Percentiles rank a stretch among this genome's conserved stretches.
Conservation (phyloP, 352 stramenopile genomes). For the Pythium myriotylum region DNA sequence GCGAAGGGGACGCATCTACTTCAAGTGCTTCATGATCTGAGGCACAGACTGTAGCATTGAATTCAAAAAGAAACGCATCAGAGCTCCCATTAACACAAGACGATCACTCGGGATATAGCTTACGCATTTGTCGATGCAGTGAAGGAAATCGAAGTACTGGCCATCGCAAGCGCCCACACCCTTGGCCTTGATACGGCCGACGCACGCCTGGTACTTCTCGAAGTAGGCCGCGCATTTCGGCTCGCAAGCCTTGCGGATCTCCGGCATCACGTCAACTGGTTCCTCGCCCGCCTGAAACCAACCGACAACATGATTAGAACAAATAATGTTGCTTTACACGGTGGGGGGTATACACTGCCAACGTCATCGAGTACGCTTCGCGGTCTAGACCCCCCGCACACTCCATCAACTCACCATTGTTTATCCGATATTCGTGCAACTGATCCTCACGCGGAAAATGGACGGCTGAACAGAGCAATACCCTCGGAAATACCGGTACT, state of each 20-base stretch:
- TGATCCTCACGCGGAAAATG: constrained; percentile 41
- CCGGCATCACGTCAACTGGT: constrained; percentile 92
- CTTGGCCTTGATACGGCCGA: constrained; percentile 90
- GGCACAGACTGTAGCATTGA: constrained; percentile 70
- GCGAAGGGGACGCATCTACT: constrained; percentile 55
- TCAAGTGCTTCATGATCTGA: constrained; percentile 95
- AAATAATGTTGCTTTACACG: too few relatives aligned
- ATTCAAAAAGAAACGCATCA: constrained; percentile 18
- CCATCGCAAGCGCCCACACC: constrained; percentile 92
- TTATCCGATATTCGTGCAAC: constrained; percentile 28
- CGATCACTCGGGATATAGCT: constrained; percentile 17
- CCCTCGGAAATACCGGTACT: constrained; percentile 30
- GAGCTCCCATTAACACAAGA: neutral
- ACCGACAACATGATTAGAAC: constrained; percentile 9
- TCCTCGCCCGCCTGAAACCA: constrained; percentile 76
- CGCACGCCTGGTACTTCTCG: constrained; percentile 91
- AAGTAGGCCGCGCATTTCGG: constrained; percentile 89
- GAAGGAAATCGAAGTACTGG: constrained; percentile 95
- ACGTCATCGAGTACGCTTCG: neutral
- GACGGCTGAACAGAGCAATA: constrained; percentile 42
- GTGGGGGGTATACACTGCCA: neutral
- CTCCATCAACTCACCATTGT: constrained; percentile 24
- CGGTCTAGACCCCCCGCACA: neutral
- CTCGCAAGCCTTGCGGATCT: constrained; percentile 92
- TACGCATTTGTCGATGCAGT: constrained; percentile 96